Base-by-base conservation (phyloP, 1,139 yeast species). In the Spencermartinsiella ligniputridi region DNA sequence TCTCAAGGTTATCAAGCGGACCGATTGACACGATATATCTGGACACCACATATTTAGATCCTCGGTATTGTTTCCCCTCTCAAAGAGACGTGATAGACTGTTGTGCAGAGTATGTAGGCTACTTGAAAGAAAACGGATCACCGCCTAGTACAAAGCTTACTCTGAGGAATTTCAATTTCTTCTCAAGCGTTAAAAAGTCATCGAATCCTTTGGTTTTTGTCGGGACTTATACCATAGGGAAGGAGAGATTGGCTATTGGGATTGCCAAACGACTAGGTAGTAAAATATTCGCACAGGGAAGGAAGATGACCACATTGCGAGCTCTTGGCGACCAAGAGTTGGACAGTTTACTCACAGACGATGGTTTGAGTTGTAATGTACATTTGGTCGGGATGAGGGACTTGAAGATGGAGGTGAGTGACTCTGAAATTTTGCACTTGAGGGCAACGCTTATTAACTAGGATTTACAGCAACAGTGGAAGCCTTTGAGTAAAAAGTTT, bases 191-290 rank as follows among this genome's bases (percentile, higher is more conserved):
- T 39, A 42, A 29, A 27, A 21, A 11, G 17, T 27, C n/a, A 13
- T 46, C 44, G 42, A 51, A 52, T 15, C 60, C 66, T 0, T 69
- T 89, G 47, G 77, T 86, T 6, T 69, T 86, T 18, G 81, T 92
- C n/a, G 97, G 97, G 0, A 83, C 96, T 0, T 92, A 92, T 62
- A 76, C 90, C 1, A 88, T 92, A 35, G 97, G 98, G 1, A 92
- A 92, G 61, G 98, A 92, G 60, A 76, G 81, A 47, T 62, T 92
- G 21, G 97, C 96, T 0, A 66, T 87, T 8, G 71, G 78, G 1
- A 72, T 87, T 25, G 92, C 90, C 58, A 65, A 74, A 37, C 59
- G 60, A n/a, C 60, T 87, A 15, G 60, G 68, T 1, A 75, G 72
- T 57, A 81, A 62, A 68, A 82, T 68, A 54, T 83, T 72, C 66